A percentile compares a stretch with the other conserved stretches of the same genome.
These are phyloP conservation scores for Ploettnerulaceae sp. DNA, from an alignment of 2,329 filamentous ascomycete species.

Conservation along the genomic window DNA sequence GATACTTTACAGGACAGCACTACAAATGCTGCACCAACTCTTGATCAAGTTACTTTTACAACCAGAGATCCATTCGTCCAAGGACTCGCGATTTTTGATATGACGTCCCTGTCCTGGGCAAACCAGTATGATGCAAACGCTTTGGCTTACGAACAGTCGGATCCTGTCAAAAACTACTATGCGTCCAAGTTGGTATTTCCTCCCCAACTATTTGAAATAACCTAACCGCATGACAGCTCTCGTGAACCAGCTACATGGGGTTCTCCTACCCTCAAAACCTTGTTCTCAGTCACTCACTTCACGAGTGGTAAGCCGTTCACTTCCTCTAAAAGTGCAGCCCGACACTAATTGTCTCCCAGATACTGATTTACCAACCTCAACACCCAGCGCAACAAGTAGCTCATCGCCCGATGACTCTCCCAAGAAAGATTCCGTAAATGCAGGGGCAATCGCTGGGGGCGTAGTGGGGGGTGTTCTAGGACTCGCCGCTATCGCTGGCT, in stretches of 20 bases:
- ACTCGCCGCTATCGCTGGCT: slow-evolving; percentile 7
- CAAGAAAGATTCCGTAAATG: not conserved
- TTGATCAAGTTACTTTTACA: slow-evolving; percentile 9
- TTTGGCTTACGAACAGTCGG: slow-evolving; percentile 12
- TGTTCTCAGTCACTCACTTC: slow-evolving; percentile 13
- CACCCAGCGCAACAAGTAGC: not conserved
- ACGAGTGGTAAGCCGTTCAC: not conserved
- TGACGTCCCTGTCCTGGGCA: slow-evolving; percentile 17
- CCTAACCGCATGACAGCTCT: not conserved
- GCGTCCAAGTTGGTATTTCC: slow-evolving; percentile 4
- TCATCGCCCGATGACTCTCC: not conserved
- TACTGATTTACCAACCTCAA: not conserved
- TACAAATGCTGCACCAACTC: not conserved
- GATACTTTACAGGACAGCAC: slow-evolving; percentile 9
- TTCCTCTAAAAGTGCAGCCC: not conserved
- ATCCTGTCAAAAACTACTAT: slow-evolving; percentile 19
- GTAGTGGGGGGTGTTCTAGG: slow-evolving; percentile 17
- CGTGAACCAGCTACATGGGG: slow-evolving; percentile 9
- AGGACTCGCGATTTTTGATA: slow-evolving; percentile 21
- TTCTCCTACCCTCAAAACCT: not conserved
- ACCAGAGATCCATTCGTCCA: slow-evolving; percentile 14
- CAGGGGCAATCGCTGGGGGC: slow-evolving; percentile 18
- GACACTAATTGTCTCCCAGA: not conserved
- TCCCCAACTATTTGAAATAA: not conserved
- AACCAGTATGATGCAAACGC: slow-evolving; percentile 13